A percentile compares a stretch with the other conserved stretches of the same genome.
Evolutionary conservation across 225 moss, liverwort and hornwort genomes (phyloP).

Genomic region (Bryoerythrophyllum caledonicum): DNA sequence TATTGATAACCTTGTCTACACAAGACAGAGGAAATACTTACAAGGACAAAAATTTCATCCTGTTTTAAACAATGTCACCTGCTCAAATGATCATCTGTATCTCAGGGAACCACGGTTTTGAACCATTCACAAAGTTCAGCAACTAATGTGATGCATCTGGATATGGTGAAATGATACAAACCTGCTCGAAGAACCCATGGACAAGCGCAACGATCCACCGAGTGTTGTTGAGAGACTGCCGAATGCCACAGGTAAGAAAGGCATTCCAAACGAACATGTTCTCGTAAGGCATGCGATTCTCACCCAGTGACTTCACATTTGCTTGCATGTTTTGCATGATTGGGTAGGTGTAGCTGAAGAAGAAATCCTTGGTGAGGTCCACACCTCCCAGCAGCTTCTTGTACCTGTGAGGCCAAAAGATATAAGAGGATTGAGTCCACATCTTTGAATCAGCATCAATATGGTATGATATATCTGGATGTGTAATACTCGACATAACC

Average conservation of each 20-base stretch:
- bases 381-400: constrained; percentile 77
- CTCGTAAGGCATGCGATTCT: constrained; percentile 58
- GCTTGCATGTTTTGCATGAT: constrained; percentile 74
- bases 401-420: constrained; percentile 40
- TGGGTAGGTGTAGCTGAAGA: constrained; percentile 81
- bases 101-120: background rate
- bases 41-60: background rate
- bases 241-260: constrained; percentile 68
- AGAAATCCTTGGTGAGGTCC: constrained; percentile 80
- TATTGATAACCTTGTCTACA: constrained; percentile 65
- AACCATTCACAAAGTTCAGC: background rate
- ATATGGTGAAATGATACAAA: constrained; percentile 2
- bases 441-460: background rate
- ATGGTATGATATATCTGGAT: too few species aligned
- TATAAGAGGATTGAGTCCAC: background rate
- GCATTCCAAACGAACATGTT: constrained; percentile 92
- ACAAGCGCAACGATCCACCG: constrained; percentile 76
- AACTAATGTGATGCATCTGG: background rate
- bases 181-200: constrained; percentile 80
- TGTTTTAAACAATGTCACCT: background rate
- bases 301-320: constrained; percentile 50
- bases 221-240: constrained; percentile 55
- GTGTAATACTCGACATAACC: too few species aligned
- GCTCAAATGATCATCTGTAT: background rate
- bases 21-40: background rate